Evolutionary conservation across 345 rosid genomes (phyloP).

Genomic region (Aegle marmelos): DNA sequence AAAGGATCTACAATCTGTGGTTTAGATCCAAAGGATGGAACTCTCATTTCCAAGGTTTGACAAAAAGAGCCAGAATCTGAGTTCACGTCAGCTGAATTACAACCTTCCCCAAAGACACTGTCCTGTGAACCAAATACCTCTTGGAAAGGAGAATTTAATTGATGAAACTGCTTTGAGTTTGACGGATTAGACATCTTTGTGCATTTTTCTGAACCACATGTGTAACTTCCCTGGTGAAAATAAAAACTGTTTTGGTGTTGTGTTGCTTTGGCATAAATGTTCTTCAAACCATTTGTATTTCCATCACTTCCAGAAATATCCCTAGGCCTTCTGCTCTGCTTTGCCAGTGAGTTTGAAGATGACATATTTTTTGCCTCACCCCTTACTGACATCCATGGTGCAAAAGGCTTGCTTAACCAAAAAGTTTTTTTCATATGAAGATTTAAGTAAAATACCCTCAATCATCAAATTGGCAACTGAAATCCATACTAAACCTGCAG

Average conservation of each 20-base stretch:
- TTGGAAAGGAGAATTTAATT: slow-evolving; percentile 23
- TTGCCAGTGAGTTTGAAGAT: slow-evolving; percentile 24
- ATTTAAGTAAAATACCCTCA: not conserved
- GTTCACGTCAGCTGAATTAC: slow-evolving; percentile 25
- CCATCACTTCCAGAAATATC: slow-evolving; percentile 28
- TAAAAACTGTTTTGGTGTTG: slow-evolving; percentile 22
- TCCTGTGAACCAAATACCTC: slow-evolving; percentile 20
- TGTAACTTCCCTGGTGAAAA: slow-evolving; percentile 15
- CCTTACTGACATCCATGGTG: slow-evolving; percentile 38
- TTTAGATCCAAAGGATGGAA: slow-evolving; percentile 20
- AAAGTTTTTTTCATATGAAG: slow-evolving; percentile 8
- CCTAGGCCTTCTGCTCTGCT: slow-evolving; percentile 26
- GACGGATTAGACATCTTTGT: slow-evolving; percentile 22
- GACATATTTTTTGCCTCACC: slow-evolving; percentile 30
- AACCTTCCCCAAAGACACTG: slow-evolving; percentile 38
- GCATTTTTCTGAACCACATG: slow-evolving; percentile 24
- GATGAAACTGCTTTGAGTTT: slow-evolving; percentile 28
- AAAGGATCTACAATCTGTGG: slow-evolving; percentile 25
- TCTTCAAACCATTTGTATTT: slow-evolving; percentile 15
- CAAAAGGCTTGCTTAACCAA: slow-evolving; percentile 3
- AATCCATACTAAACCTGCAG: slow-evolving; percentile 55
- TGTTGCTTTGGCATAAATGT: slow-evolving; percentile 22
- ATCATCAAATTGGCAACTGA: slow-evolving; percentile 5
- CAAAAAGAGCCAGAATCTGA: slow-evolving; percentile 25
- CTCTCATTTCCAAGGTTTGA: slow-evolving; percentile 20